Conservation (phyloP, 768 basidiomycete genomes). For the Rhodotorula paludigena region DNA sequence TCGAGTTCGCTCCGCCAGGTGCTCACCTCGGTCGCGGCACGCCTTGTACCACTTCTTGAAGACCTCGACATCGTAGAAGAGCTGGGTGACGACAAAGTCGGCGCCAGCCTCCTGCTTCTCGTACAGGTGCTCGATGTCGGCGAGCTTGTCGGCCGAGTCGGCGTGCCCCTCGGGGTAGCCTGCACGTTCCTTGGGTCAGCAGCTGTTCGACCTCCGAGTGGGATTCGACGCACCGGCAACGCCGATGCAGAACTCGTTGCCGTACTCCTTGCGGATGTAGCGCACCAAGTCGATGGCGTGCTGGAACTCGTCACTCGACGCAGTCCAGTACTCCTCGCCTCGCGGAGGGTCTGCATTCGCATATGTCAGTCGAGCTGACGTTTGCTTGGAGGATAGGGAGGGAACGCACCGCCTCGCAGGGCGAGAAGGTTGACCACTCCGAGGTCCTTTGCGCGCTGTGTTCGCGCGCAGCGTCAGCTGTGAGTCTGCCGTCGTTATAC, state of each 20-base stretch:
- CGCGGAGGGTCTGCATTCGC: slow-evolving; percentile 73
- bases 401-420: slow-evolving; percentile 72
- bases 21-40: slow-evolving; percentile 69
- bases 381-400: not conserved
- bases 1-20: too few species aligned
- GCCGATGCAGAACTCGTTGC: slow-evolving; percentile 83
- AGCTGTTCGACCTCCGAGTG: not conserved
- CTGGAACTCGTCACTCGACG: slow-evolving; percentile 73
- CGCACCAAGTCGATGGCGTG: slow-evolving; percentile 83
- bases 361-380: not conserved
- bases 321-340: slow-evolving; percentile 88
- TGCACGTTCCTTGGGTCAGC: slow-evolving; percentile 42
- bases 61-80: slow-evolving; percentile 90
- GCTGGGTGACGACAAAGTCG: slow-evolving; percentile 89
- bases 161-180: slow-evolving; percentile 89
- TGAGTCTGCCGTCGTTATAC: not conserved
- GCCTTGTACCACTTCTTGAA: slow-evolving; percentile 75
- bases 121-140: slow-evolving; percentile 61
- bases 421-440: slow-evolving; percentile 88
- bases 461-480: not conserved
- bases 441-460: slow-evolving; percentile 65
- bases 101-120: slow-evolving; percentile 90
- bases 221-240: slow-evolving; percentile 65
- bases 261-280: slow-evolving; percentile 79
- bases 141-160: slow-evolving; percentile 57